Evolutionary conservation across 805 yeast genomes (phyloP), one percentile per base, ranked within the genome.

Genomic region (Kluyveromyces lactis): DNA sequence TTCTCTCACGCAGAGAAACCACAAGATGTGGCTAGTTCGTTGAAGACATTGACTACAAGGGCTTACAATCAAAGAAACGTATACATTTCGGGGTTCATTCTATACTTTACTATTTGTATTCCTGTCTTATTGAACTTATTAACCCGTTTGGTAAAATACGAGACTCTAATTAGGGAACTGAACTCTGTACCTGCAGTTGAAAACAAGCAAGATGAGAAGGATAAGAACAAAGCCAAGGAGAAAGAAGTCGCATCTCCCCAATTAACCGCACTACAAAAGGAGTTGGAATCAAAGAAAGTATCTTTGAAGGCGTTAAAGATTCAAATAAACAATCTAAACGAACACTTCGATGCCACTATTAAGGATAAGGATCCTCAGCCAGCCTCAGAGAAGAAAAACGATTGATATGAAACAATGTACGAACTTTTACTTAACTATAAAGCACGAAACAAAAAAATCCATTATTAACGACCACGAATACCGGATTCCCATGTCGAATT

Each of bases 401-500:
- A 24, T 31, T 27, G 16, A 27, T 18, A 12, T 11, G 30, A 21
- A 6, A 21, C 24, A 21, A 21, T 21, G 6, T 9, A 6, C 8
- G 24, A 21, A 21, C 6, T n/a, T n/a, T n/a, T n/a, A n/a, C n/a
- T n/a, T n/a, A n/a, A n/a, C n/a, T n/a, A n/a, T n/a, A n/a, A n/a
- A n/a, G n/a, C n/a, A n/a, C n/a, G n/a, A n/a, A 21, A 21, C 6
- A 21, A 21, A 9, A 21, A 21, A 21, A 9, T 9, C 9, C 9
- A 6, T 27, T n/a, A 27, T 27, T n/a, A 5, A n/a, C 30, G 13
- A 6, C 30, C 30, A 27, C 12, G 48, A 33, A 69, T 60, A n/a
- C 75, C 77, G 18, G 73, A 67, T 8, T 54, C 53, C 95, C 95
- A 86, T 2, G 74, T 69, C 53, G 78, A 84, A 53, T 83, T 74